These are phyloP conservation scores for Sphagnurus paluster DNA, from an alignment of 1,284 basidiomycete genomes.

Conservation along the genomic window DNA sequence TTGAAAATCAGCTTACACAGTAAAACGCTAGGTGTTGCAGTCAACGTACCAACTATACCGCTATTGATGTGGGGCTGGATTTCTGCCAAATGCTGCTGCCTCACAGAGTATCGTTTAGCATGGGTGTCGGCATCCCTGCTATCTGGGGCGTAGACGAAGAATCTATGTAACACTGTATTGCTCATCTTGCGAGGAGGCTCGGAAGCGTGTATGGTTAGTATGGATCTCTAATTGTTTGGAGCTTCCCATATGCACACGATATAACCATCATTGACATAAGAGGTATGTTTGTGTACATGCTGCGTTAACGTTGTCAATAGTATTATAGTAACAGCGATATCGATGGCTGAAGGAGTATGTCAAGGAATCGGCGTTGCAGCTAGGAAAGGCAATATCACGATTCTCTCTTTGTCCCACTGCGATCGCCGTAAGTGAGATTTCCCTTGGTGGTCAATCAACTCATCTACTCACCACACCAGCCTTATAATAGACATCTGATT, in stretches of 20 bases:
- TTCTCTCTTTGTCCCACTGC: slow-evolving; percentile 40
- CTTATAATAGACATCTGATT: slow-evolving; percentile 40
- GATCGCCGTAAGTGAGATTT: not conserved
- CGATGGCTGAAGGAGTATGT: not conserved
- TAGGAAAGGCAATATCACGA: slow-evolving; percentile 37
- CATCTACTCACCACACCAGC: slow-evolving; percentile 37
- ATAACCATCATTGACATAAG: no score
- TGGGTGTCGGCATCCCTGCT: slow-evolving; percentile 17
- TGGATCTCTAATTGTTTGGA: no score
- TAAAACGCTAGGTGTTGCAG: not conserved
- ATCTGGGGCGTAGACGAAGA: slow-evolving; percentile 21
- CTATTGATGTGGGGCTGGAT: slow-evolving; percentile 27
- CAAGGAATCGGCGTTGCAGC: slow-evolving; percentile 33
- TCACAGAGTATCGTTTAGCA: slow-evolving; percentile 29
- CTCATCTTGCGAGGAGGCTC: slow-evolving; percentile 2
- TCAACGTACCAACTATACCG: slow-evolving; percentile 28
- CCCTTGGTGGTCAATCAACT: not conserved
- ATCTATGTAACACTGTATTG: slow-evolving; percentile 11
- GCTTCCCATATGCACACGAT: no score
- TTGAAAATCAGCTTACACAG: not conserved
- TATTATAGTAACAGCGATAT: not conserved
- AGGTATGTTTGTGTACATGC: no score
- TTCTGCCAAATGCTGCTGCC: slow-evolving; percentile 27
- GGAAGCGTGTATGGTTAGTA: not conserved
- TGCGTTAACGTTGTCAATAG: not conserved